A percentile compares a stretch with the other conserved stretches of the same genome.
Evolutionary conservation across 106 monocot species (phyloP).

Genomic region (Phalaenopsis aphrodite): DNA sequence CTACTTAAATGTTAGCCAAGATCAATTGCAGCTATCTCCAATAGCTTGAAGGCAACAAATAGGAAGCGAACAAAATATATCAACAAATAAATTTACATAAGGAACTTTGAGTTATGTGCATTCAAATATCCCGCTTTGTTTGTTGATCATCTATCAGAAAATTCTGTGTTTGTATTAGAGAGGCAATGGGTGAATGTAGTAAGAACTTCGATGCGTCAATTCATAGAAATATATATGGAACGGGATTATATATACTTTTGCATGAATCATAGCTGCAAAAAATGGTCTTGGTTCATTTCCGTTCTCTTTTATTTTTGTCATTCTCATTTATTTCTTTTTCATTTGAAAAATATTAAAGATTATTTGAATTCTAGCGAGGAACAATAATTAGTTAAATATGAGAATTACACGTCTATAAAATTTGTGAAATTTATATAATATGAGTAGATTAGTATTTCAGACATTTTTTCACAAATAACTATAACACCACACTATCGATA

Average conservation of each 20-base stretch:
- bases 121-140: slow-evolving; percentile 69
- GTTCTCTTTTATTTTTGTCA: not conserved
- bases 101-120: slow-evolving; percentile 64
- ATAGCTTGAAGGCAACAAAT: slow-evolving; percentile 32
- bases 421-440: no score
- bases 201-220: slow-evolving; percentile 66
- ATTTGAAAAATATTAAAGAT: not conserved
- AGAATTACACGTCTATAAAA: no score
- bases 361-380: not conserved
- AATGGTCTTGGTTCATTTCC: not conserved
- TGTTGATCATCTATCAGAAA: slow-evolving; percentile 58
- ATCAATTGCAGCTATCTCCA: slow-evolving; percentile 12
- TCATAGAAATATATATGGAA: slow-evolving; percentile 89
- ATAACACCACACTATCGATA: no score
- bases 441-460: no score
- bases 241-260: slow-evolving; percentile 13
- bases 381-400: no score
- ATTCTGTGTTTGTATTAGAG: slow-evolving; percentile 69
- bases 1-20: slow-evolving; percentile 5
- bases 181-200: slow-evolving; percentile 76
- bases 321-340: not conserved
- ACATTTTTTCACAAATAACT: no score
- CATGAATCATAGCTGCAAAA: not conserved
- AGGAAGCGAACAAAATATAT: slow-evolving; percentile 30
- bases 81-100: slow-evolving; percentile 14